These are phyloP conservation scores for Silene latifolia DNA, from an alignment of 148 eudicot genomes.

Conservation along the genomic window DNA sequence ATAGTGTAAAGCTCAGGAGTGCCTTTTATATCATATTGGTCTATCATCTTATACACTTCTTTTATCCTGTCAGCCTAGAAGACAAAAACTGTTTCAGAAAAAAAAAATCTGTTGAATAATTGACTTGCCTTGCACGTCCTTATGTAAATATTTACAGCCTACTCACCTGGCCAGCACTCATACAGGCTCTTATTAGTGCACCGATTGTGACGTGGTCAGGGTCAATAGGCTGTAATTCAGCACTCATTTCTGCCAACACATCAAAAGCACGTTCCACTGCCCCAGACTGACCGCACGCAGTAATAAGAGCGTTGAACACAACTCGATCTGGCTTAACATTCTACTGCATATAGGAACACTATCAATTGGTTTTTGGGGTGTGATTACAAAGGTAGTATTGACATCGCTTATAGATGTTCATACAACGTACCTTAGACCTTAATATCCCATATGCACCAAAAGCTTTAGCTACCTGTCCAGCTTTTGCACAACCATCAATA, in stretches of 20 bases:
- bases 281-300: conserved; percentile 97
- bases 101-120: not conserved
- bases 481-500: conserved; percentile 96
- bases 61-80: conserved; percentile 71
- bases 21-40: conserved; percentile 68
- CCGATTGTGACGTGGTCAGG: conserved; percentile 97
- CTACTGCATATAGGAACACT: conserved; percentile 67
- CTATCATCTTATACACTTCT: conserved; percentile 74
- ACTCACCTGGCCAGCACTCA: conserved; percentile 82
- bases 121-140: not conserved
- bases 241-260: conserved; percentile 83
- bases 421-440: conserved; percentile 77
- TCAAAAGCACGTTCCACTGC: conserved; percentile 98
- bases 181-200: conserved; percentile 89
- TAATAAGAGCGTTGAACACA: conserved; percentile 93
- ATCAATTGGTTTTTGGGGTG: conserved; percentile 32
- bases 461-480: conserved; percentile 95
- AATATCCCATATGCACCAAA: conserved; percentile 99
- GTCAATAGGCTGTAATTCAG: conserved; percentile 67
- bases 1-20: conserved; percentile 94
- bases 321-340: conserved; percentile 98
- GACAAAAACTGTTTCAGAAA: not conserved
- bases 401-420: not conserved
- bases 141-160: conserved; percentile 11
- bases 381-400: conserved; percentile 13